Base-by-base conservation (phyloP, 345 rosid genomes). In the Populus alba region DNA sequence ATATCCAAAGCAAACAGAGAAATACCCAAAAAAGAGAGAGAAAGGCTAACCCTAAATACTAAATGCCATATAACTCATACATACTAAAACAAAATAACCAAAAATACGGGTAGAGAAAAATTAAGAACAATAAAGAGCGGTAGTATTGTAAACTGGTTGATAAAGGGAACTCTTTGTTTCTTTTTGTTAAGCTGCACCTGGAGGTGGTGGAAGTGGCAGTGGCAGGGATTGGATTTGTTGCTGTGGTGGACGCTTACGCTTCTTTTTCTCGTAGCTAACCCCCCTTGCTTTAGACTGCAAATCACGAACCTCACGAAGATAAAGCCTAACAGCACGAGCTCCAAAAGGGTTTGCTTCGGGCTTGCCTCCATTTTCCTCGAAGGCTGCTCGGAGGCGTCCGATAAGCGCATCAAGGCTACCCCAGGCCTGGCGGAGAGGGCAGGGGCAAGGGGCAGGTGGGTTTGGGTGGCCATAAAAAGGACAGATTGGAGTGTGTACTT, bases 341-440 rank as follows among this genome's bases (percentile, higher is more conserved):
- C 84, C 84, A 51, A 81, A 81, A 1, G 84, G 84, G 41, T 81
- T 81, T 11, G 84, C 81, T 69, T 81, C 84, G 2, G 81, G 84
- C 55, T 74, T 73, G 7, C 84, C 84, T 37, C 84, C 84, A 29
- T 81, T 81, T 69, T 81, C 84, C 43, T 81, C 84, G 2, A 73
- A 81, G 47, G 84, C 84, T 5, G 84, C 84, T 3, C 83, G 73
- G 63, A 81, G 83, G 16, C 83, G 83, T 3, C 83, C 83, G 35
- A 81, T 81, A 20, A 81, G 84, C 2, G 84, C 84, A 22, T 81
- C 84, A 4, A 81, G 78, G 51, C 81, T 77, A 1, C 84, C 84
- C 84, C 84, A 81, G 37, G 86, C 86, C 51, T 84, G 86, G 23
- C 86, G 84, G 68, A 81, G 80, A 2, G 86, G 86, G 74, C 86